These are phyloP conservation scores for Neonectria hederae DNA, from an alignment of 2,329 filamentous ascomycete species.

Conservation along the genomic window DNA sequence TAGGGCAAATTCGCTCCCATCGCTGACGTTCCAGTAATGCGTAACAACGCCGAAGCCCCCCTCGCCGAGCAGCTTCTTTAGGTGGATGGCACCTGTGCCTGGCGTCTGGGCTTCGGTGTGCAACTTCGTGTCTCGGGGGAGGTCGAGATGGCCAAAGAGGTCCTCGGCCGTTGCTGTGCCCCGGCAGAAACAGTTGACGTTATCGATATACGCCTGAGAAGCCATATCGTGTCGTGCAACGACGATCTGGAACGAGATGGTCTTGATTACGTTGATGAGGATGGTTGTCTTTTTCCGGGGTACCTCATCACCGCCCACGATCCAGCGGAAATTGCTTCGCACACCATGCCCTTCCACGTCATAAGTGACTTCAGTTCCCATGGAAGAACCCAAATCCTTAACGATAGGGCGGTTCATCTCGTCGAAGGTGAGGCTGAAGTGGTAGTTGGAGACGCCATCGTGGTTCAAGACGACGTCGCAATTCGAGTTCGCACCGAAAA, in stretches of 20 bases:
- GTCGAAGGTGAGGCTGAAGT: slow-evolving; percentile 38
- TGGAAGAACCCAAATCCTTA: slow-evolving; percentile 32
- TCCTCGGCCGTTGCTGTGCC: not conserved
- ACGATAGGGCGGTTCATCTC: slow-evolving; percentile 25
- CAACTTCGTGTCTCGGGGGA: too few relatives aligned
- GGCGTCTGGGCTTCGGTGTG: too few relatives aligned
- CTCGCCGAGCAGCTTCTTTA: slow-evolving; percentile 27
- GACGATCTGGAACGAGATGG: not conserved
- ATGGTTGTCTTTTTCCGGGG: slow-evolving; percentile 7
- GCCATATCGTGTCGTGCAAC: too few relatives aligned
- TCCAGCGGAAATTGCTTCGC: slow-evolving; percentile 37
- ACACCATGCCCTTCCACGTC: slow-evolving; percentile 22
- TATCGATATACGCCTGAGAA: slow-evolving; percentile 32
- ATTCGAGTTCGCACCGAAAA: slow-evolving; percentile 26
- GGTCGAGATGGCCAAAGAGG: too few relatives aligned
- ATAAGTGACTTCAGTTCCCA: slow-evolving; percentile 41
- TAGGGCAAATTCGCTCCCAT: slow-evolving; percentile 31
- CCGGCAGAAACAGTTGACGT: slow-evolving; percentile 28
- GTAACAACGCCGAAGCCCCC: slow-evolving; percentile 32
- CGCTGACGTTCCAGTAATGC: slow-evolving; percentile 39
- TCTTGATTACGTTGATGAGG: slow-evolving; percentile 13
- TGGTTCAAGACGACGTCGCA: slow-evolving; percentile 26
- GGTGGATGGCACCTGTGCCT: slow-evolving; percentile 1
- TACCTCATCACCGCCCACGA: slow-evolving; percentile 30
- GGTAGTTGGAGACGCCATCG: slow-evolving; percentile 6